These are phyloP conservation scores for Carex kokanica DNA, from an alignment of 176 grass and related monocot species.

Conservation along the genomic window DNA sequence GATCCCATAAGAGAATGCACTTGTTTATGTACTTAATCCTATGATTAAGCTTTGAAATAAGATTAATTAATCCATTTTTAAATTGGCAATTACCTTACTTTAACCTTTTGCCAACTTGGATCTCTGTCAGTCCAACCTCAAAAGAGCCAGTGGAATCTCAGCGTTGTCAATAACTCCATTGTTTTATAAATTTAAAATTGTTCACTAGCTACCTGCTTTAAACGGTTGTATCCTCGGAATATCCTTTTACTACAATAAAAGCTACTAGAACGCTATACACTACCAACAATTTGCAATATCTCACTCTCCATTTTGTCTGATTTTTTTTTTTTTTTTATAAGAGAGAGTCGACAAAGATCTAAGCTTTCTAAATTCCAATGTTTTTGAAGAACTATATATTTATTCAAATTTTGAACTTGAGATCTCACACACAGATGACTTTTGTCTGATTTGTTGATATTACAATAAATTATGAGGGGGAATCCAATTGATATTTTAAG, in stretches of 20 bases:
- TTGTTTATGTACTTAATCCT: constrained; percentile 19
- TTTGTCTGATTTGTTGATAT: neutral
- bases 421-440: too few species aligned
- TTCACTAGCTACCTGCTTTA: neutral
- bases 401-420: too few species aligned
- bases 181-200: neutral
- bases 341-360: neutral
- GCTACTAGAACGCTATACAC: neutral
- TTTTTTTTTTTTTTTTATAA: neutral
- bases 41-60: constrained; percentile 9
- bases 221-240: neutral
- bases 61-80: constrained; percentile 1
- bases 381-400: too few species aligned
- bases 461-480: neutral
- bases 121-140: constrained; percentile 35
- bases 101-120: constrained; percentile 24
- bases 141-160: constrained; percentile 42
- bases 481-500: neutral
- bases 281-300: neutral
- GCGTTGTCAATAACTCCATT: constrained; percentile 13
- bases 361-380: too few species aligned
- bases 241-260: neutral
- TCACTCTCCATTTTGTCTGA: neutral
- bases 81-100: neutral
- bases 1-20: neutral